These are phyloP conservation scores for Elongisporangium anandrum DNA, from an alignment of 352 stramenopile species.

Conservation along the genomic window DNA sequence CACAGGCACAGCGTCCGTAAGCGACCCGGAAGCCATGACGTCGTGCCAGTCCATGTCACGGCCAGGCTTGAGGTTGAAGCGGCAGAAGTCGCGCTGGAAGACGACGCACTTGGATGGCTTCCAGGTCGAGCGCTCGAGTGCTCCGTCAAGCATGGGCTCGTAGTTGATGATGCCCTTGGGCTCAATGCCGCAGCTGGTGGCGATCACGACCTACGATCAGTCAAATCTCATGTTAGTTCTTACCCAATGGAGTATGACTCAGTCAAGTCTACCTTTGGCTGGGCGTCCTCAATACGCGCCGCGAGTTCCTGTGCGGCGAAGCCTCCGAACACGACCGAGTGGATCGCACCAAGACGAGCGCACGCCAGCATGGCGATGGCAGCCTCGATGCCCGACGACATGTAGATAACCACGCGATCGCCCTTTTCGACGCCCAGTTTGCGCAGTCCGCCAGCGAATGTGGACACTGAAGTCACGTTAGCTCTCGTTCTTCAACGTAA, in stretches of 20 bases:
- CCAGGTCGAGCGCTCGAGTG: constrained; percentile 48
- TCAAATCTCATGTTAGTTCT: not conserved
- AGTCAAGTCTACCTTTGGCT: constrained; percentile 36
- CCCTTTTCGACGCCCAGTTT: constrained; percentile 68
- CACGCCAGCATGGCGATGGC: constrained; percentile 97
- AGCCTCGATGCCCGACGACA: constrained; percentile 96
- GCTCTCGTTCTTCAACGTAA: not conserved
- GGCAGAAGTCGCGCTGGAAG: constrained; percentile 40
- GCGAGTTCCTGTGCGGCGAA: constrained; percentile 84
- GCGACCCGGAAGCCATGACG: constrained; percentile 15
- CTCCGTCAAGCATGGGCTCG: constrained; percentile 65
- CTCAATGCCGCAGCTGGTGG: constrained; percentile 60
- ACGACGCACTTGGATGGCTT: constrained; percentile 50
- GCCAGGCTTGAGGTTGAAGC: constrained; percentile 18
- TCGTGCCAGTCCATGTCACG: constrained; percentile 27
- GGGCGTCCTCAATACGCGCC: constrained; percentile 74
- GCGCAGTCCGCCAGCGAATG: constrained; percentile 54
- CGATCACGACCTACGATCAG: constrained; percentile 42
- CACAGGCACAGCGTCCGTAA: constrained; percentile 20
- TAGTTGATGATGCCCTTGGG: constrained; percentile 68
- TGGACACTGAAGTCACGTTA: constrained; percentile 26
- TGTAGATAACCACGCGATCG: constrained; percentile 94
- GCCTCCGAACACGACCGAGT: constrained; percentile 90
- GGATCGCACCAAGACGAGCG: constrained; percentile 92
- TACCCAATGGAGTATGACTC: not conserved